Base-by-base conservation (phyloP, 352 stramenopile genomes). In the Plasmopara viticola region DNA sequence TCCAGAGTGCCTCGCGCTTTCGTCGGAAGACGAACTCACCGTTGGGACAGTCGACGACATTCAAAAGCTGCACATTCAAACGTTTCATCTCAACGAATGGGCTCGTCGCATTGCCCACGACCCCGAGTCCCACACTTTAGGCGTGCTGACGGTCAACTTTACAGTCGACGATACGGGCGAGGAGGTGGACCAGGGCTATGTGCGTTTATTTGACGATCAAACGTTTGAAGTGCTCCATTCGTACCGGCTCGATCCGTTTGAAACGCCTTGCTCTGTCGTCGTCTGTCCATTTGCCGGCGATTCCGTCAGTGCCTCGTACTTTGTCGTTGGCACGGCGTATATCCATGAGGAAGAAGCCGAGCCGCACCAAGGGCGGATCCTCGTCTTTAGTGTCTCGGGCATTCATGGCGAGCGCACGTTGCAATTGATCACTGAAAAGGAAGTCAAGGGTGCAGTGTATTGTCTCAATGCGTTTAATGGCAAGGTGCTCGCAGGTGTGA, bases 11-110 rank as follows among this genome's bases (percentile, higher is more conserved):
- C 78, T 99, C 2, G 96, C 95, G 18, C 68, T 99, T 9, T 90
- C 95, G 5, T 97, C 96, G 9, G 94, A 98, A 63, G 84, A 87
- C 51, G 91, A 93, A 47, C 65, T 99, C 18, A 95, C 89, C 5
- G 95, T 99, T 44, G 97, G 97, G 30, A 98, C 92, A 4, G 97
- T 99, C 38, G 96, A 99, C 61, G 90, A 98, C 62, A 98, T 99
- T 60, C 95, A 99, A 62, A 99, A 98, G 61, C 82, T 99, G 34
- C 96, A 99, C 73, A 97, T 99, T 44, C 95, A 97, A 53, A 98
- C 95, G 31, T 93, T 97, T 53, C 89, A 84, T 48, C 61, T 98
- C 13, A 90, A 94, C 31, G 95, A 98, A 68, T 95, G 89, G 66
- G 92, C 95, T 2, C 86, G 93, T 20, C 74, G 90, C 53, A 96